Evolutionary conservation across 2,329 filamentous ascomycete genomes (phyloP).

Genomic region (Xylaria sp.): DNA sequence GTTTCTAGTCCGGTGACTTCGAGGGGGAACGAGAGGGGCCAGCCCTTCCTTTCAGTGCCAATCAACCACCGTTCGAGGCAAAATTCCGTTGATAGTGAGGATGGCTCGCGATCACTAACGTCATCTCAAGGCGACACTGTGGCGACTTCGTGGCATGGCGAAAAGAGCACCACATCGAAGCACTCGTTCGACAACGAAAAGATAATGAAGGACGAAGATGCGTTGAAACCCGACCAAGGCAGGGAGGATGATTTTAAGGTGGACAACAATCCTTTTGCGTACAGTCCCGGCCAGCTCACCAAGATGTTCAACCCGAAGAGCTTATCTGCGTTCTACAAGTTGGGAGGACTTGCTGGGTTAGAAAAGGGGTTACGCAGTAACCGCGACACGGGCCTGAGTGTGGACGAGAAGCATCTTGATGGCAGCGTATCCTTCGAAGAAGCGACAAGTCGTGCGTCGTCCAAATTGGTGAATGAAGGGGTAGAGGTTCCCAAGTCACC

Average conservation of each 20-base stretch:
- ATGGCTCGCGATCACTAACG: conserved; percentile 58
- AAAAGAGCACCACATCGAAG: conserved; percentile 36
- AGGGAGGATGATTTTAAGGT: conserved; percentile 77
- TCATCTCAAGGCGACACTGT: conserved; percentile 67
- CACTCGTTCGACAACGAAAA: conserved; percentile 49
- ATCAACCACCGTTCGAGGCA: conserved; percentile 63
- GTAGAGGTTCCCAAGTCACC: conserved; percentile 26
- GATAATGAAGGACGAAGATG: conserved; percentile 67
- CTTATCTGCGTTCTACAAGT: conserved; percentile 74
- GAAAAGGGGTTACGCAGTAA: conserved; percentile 79
- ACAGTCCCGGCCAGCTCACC: conserved; percentile 78
- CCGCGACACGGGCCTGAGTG: conserved; percentile 71
- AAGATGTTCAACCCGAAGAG: conserved; percentile 92
- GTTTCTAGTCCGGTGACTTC: conserved; percentile 62
- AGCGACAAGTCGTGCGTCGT: conserved; percentile 49
- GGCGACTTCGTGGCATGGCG: conserved; percentile 46
- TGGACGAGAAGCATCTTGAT: conserved; percentile 70
- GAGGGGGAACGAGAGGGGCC: conserved; percentile 48
- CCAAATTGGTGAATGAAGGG: conserved; percentile 41
- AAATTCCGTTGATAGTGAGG: conserved; percentile 70
- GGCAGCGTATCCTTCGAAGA: conserved; percentile 74
- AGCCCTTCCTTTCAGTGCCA: conserved; percentile 68
- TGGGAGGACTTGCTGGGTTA: conserved; percentile 77
- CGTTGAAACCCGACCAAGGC: conserved; percentile 74
- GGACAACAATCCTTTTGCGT: conserved; percentile 82